These are phyloP conservation scores for Chamaecrista fasciculata DNA, from an alignment of 306 rosid genomes.

Conservation along the genomic window DNA sequence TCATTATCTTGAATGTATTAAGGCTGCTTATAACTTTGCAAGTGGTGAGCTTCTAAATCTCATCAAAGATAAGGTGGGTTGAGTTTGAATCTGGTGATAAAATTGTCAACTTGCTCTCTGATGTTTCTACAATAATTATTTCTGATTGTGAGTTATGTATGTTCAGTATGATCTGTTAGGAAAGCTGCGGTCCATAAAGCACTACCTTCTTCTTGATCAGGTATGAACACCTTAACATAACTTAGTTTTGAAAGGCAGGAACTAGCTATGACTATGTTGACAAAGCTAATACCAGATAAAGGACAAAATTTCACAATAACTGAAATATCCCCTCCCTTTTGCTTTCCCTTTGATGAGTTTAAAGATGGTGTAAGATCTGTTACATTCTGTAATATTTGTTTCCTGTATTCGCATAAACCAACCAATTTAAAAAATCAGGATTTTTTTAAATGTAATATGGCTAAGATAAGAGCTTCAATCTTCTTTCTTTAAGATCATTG, in stretches of 20 bases:
- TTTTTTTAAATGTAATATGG: too few relatives aligned
- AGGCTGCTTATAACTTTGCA: slow-evolving; percentile 89
- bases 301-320: neutral
- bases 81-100: slow-evolving; percentile 6
- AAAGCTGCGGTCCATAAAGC: slow-evolving; percentile 89
- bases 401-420: neutral
- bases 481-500: neutral
- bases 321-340: neutral
- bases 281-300: slow-evolving; percentile 18
- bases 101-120: slow-evolving; percentile 19
- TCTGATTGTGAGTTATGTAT: slow-evolving; percentile 29
- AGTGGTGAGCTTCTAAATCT: slow-evolving; percentile 93
- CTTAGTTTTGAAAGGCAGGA: slow-evolving; percentile 20
- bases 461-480: neutral
- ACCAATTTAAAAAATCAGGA: neutral
- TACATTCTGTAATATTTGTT: neutral
- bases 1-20: slow-evolving; percentile 92
- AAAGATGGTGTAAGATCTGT: neutral
- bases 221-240: slow-evolving; percentile 39
- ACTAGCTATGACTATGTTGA: slow-evolving; percentile 17
- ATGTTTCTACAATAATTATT: slow-evolving; percentile 25
- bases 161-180: slow-evolving; percentile 82
- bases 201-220: slow-evolving; percentile 98
- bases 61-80: slow-evolving; percentile 83
- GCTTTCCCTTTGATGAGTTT: neutral